phyloP scores from a whole-genome alignment of 2,329 filamentous ascomycete species.

The Dactylellina haptotyla region DNA sequence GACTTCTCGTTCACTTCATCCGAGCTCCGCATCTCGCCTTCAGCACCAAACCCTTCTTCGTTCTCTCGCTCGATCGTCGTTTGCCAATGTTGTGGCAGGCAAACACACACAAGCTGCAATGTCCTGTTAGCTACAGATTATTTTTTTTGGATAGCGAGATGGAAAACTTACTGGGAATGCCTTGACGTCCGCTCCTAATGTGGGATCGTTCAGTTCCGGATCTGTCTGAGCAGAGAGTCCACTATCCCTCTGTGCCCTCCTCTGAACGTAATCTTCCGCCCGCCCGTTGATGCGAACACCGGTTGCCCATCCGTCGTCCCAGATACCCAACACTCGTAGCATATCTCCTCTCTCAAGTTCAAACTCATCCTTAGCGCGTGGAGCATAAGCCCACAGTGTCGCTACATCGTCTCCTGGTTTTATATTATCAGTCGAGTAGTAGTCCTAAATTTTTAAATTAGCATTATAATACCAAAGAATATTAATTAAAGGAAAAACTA shows the following conservation, averaged over 20 bases:
- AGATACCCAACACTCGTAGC: conserved; percentile 97
- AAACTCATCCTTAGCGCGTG: conserved; percentile 92
- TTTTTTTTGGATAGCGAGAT: conserved; percentile 58
- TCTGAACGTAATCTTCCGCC: conserved; percentile 87
- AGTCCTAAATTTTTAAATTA: conserved; percentile 71
- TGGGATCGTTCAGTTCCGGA: conserved; percentile 48
- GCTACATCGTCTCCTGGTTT: conserved; percentile 89
- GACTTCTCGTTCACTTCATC: conserved; percentile 49
- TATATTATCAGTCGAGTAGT: conserved; percentile 97
- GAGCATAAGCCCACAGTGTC: conserved; percentile 95
- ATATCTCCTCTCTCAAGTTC: conserved; percentile 93
- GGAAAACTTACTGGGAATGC: conserved; percentile 45
- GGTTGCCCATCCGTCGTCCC: conserved; percentile 98
- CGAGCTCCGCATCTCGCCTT: conserved; percentile 18
- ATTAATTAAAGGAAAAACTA: conserved; percentile 12
- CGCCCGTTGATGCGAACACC: conserved; percentile 83
- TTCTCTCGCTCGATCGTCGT: conserved; percentile 92
- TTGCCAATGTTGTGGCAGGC: conserved; percentile 92
- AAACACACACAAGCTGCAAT: conserved; percentile 81
- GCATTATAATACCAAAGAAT: not conserved
- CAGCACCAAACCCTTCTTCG: conserved; percentile 42
- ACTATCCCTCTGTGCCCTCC: conserved; percentile 85
- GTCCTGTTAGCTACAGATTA: conserved; percentile 56
- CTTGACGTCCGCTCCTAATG: conserved; percentile 50
- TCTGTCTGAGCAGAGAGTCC: conserved; percentile 78